Evolutionary conservation across 257 asterid species (phyloP), one percentile per base, ranked within the genome.

Genomic region (Fraxinus cuspidata): DNA sequence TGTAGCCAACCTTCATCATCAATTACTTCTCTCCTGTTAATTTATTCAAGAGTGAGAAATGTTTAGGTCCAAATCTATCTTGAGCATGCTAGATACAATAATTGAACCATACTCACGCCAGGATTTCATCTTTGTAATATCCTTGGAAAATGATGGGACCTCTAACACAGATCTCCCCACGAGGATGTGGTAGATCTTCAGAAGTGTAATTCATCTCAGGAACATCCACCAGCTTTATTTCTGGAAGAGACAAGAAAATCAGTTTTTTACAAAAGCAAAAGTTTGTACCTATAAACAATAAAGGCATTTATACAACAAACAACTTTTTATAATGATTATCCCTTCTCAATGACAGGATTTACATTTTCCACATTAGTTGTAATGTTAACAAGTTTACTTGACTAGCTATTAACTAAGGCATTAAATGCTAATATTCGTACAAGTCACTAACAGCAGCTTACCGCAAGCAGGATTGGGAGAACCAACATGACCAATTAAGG

Each of bases 161-260:
- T 85, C 99, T 88, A 70, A 92, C 93, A 82, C 99, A 95, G 84
- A 95, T 92, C 92, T 95, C 99, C 71, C 98, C 98, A 51, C 99
- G 97, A 68, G 97, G 99, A 85, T 91, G 84, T 65, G 98, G 99
- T 81, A 83, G 89, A 92, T 95, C 99, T 84, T 85, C 92, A 29
- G 97, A 89, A 31, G 99, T 92, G 83, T 95, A 95, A 82, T 89
- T 92, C 99, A 95, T 95, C 85, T 95, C 99, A 15, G 98, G 96
- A 75, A 95, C 98, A 72, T 92, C 98, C 80, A 91, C 98, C 76
- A 92, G 97, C 87, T 92, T 95, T 72, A 95, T 77, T 84, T 91
- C 99, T 92, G 91, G 51, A 81, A 76, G 64, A 64, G 49, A 73
- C 23, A 51, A 77, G 72, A 19, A 81, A 74, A 71, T 38, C 72